These are phyloP conservation scores for Hydnomerulius pinastri DNA, from an alignment of 768 basidiomycete species.

Conservation along the genomic window DNA sequence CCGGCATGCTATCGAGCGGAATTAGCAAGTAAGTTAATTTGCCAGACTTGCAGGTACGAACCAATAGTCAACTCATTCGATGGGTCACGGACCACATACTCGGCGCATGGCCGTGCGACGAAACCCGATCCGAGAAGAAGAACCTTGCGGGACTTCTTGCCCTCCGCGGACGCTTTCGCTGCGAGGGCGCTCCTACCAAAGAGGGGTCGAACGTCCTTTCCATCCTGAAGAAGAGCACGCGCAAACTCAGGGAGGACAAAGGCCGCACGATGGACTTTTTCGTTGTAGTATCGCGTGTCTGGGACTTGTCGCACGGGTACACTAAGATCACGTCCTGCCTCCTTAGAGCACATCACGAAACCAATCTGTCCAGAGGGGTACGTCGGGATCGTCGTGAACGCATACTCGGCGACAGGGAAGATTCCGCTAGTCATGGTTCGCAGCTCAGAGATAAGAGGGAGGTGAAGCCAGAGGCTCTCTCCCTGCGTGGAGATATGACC, in stretches of 20 bases:
- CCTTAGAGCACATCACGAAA: constrained; percentile 87
- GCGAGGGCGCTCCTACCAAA: constrained; percentile 67
- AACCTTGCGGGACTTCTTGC: constrained; percentile 59
- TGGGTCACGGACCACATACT: constrained; percentile 84
- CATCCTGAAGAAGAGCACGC: constrained; percentile 70
- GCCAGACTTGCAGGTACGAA: constrained; percentile 30
- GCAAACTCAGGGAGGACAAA: constrained; percentile 96
- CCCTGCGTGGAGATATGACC: constrained; percentile 96
- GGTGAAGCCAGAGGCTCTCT: constrained; percentile 94
- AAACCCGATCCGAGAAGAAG: constrained; percentile 94
- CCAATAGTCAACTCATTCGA: constrained; percentile 86
- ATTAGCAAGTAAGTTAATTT: constrained; percentile 2
- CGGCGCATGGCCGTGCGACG: constrained; percentile 94
- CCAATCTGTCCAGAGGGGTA: constrained; percentile 99
- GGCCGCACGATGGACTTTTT: constrained; percentile 73
- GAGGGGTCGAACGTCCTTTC: constrained; percentile 66
- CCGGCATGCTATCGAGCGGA: constrained; percentile 67
- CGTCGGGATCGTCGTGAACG: constrained; percentile 94
- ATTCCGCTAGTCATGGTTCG: constrained; percentile 65
- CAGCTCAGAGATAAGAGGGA: constrained; percentile 80
- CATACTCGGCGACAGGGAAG: constrained; percentile 86
- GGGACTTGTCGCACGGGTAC: constrained; percentile 73
- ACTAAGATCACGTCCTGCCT: constrained; percentile 64
- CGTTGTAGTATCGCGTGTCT: constrained; percentile 83
- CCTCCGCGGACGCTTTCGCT: constrained; percentile 42